Base-by-base conservation (phyloP, 2,329 filamentous ascomycete species). In the Hypoxylon rubiginosum region DNA sequence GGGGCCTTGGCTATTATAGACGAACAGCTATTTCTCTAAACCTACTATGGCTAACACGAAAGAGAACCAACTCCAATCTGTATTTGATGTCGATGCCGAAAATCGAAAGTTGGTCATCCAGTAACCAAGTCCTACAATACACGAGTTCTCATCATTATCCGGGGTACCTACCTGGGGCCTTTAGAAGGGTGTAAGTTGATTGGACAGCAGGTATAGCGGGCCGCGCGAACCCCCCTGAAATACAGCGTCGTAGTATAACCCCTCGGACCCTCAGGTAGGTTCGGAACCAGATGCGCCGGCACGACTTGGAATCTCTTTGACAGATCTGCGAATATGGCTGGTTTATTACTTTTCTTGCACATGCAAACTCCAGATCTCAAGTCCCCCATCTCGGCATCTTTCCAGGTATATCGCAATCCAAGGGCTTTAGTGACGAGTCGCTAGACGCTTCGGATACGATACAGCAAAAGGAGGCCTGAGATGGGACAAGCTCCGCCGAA, bases 281-380 rank as follows among this genome's bases (percentile, higher is more conserved):
- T 65, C 68, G 68, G 68, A 70, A 28, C 58, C 58, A 70, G 63
- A 64, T 57, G 58, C 50, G 60, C 68, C 66, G 68, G 54, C 36
- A 50, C 13, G n/a, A 26, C 24, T 21, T 39, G 34, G 30, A 19
- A 57, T n/a, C 46, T 65, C 45, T n/a, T 57, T 30, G 54, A 62
- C 67, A 69, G 58, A 69, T 64, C 34, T 56, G 53, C 49, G 56
- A 49, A 45, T 36, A 57, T 63, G 51, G 39, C 32, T 51, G n/a
- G n/a, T n/a, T n/a, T n/a, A n/a, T n/a, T n/a, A n/a, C n/a, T n/a
- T 43, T 32, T 52, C 17, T 21, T 46, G 36, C 2, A 41, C n/a
- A 17, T 17, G 36, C 13, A n/a, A 41, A 41, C 30, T 45, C 24
- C 11, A 34, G 2, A 3, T 6, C 8, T 17, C 15, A 8, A 41